Conservation (phyloP, 192 early-diverging fungal genomes). For the Geranomyces variabilis region DNA sequence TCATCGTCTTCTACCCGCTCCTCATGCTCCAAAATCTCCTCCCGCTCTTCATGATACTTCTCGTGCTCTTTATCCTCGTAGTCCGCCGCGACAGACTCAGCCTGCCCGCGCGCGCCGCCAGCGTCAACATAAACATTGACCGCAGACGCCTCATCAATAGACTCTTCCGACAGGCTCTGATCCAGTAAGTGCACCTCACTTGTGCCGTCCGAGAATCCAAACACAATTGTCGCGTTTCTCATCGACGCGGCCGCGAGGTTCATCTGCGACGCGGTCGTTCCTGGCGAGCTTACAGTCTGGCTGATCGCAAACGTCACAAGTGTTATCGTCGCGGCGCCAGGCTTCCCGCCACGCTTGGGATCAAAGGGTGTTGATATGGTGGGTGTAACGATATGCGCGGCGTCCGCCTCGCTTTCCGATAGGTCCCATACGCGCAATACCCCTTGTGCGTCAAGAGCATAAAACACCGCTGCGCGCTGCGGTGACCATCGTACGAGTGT, state of each 20-base stretch:
- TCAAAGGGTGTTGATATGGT: too few species aligned
- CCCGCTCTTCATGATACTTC: too few species aligned
- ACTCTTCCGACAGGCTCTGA: conserved; percentile 37
- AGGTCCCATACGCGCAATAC: conserved; percentile 50
- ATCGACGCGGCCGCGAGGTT: conserved; percentile 27
- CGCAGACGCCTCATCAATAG: conserved; percentile 42
- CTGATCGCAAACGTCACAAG: conserved; percentile 24
- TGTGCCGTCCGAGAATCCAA: conserved; percentile 40
- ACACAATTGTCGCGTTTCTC: conserved; percentile 33
- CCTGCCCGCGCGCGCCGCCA: too few species aligned
- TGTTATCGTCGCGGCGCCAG: conserved; percentile 10
- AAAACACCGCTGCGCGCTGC: conserved; percentile 54
- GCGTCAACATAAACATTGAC: conserved; percentile 27
- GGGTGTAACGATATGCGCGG: conserved; percentile 30
- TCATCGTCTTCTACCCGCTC: too few species aligned
- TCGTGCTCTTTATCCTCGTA: too few species aligned
- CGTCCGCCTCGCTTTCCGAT: conserved; percentile 33
- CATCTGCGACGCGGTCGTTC: conserved; percentile 19
- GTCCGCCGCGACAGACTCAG: too few species aligned
- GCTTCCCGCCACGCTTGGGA: background rate
- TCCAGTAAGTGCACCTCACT: conserved; percentile 41
- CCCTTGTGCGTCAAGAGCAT: conserved; percentile 38
- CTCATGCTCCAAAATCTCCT: too few species aligned
- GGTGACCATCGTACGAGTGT: conserved; percentile 43
- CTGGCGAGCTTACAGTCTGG: conserved; percentile 3